Evolutionary conservation across 169 alveolate genomes (phyloP), one percentile per base, ranked within the genome.

Genomic region (Haemoproteus tartakovskyi): DNA sequence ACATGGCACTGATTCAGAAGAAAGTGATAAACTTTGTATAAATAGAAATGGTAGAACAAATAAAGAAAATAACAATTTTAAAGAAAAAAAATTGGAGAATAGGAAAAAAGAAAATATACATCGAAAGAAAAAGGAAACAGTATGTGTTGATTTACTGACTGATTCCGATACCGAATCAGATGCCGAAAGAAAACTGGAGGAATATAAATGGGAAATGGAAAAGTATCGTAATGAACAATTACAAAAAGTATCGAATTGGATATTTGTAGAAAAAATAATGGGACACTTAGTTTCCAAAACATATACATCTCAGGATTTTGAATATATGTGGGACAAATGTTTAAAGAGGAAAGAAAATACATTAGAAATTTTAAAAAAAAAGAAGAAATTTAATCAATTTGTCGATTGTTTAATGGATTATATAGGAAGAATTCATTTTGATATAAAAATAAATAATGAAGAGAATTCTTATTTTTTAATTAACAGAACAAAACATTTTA

Each of bases 391-490:
- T 43, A 52, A 70, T 21, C 36, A 56, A 18, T 43, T 70, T 56
- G 51, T 60, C 18, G 37, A 37, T 46, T 70, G 57, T 48, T 48
- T 70, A 56, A 37, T 54, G 12, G 84, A 70, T 16, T 70, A 70
- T 47, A 70, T 70, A 43, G 84, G 84, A 5, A 70, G 47, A 56
- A 70, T 70, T 14, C 60, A 27, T 14, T 60, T 70, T 22, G 84
- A 70, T 45, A 47, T 70, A 36, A 54, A 70, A 70, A 43, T 70
- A 43, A 19, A 57, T 27, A 22, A 11, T 36, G 18, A 70, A n/a
- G 1, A 56, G 14, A 70, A 70, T 48, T 33, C 43, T n/a, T 22
- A 56, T 56, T 11, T 56, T 11, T 27, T 56, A 43, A 37, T 56
- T 43, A 70, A 54, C 41, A 45, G 51, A 36, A 18, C 24, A 70